Base-by-base conservation (phyloP, 306 rosid genomes). In the Vigna hirtella region DNA sequence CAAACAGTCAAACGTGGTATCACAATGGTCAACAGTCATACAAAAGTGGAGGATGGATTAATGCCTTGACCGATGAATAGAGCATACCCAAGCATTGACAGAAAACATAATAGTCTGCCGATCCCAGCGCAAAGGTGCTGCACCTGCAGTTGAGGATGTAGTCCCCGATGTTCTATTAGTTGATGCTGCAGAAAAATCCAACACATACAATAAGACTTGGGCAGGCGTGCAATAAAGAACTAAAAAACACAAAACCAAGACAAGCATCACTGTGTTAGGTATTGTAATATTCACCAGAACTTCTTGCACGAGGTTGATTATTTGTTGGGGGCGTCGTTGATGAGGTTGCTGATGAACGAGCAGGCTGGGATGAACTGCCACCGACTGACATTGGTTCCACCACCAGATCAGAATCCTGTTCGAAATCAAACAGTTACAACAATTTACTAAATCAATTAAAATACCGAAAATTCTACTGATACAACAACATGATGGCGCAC, bases 71-170 rank as follows among this genome's bases (percentile, higher is more conserved):
- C 12, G 22, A 68, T 34, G 16, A 74, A 66, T 68, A 69, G 48
- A 48, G 64, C 24, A 26, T 90, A 93, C 99, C 99, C 99, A 96
- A 79, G 99, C 99, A 83, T 96, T 91, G 66, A 93, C 88, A 26
- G 99, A 93, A 78, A 96, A 96, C 70, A 86, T 91, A 77, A 96
- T 84, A 2, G 98, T 96, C 83, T 93, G 91, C 32, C 86, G 85
- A 85, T 91, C 98, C 98, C 99, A 95, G 30, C 89, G 93, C 88
- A 91, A 72, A 56, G 94, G 77, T 77, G 89, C 50, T 56, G 97
- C 62, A 74, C 80, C 88, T 13, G 90, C 34, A 36, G 88, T 78
- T 78, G 93, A 63, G 24, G 99, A 84, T 73, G 97, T 57, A 59
- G 97, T 57, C 66, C 90, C 94, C 36, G 99, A 82, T 20, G 90